These are phyloP conservation scores for Moesziomyces sp. DNA, from an alignment of 1,284 basidiomycete genomes.

Conservation along the genomic window DNA sequence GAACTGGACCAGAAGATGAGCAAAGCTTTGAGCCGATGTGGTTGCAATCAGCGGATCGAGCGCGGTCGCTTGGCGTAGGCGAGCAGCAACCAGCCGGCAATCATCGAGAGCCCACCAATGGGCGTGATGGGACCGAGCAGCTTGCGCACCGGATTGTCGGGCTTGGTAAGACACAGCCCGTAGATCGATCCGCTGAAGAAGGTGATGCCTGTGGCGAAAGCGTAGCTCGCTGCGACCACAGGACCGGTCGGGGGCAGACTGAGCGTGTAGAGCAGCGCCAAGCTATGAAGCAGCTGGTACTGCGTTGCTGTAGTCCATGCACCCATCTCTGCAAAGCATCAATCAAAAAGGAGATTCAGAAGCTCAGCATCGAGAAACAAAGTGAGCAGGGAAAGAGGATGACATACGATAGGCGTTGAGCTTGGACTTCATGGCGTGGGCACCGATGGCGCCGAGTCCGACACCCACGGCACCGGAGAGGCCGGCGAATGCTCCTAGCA, in stretches of 20 bases:
- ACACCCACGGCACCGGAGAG: conserved; percentile 55
- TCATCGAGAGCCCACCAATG: conserved; percentile 61
- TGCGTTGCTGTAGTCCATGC: conserved; percentile 63
- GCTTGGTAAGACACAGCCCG: conserved; percentile 58
- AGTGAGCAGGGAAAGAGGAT: neutral
- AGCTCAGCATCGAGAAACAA: neutral
- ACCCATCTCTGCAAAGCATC: conserved; percentile 37
- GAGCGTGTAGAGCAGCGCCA: conserved; percentile 57
- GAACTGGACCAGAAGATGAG: no score
- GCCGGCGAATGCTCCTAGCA: conserved; percentile 51
- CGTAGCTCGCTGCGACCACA: conserved; percentile 47
- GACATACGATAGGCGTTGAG: conserved; percentile 58
- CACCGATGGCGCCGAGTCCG: conserved; percentile 57
- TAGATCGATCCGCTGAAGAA: conserved; percentile 66
- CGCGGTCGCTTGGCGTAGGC: conserved; percentile 53
- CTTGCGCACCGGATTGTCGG: conserved; percentile 55
- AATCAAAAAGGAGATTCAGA: neutral
- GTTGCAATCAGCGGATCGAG: conserved; percentile 12
- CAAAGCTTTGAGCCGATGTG: no score
- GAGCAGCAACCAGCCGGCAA: conserved; percentile 61
- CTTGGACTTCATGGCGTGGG: conserved; percentile 61
- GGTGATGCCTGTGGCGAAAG: conserved; percentile 61
- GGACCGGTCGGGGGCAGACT: conserved; percentile 41
- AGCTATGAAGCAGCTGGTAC: conserved; percentile 64
- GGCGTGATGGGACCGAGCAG: conserved; percentile 61